A percentile compares a stretch with the other conserved stretches of the same genome.
Evolutionary conservation across 225 moss, liverwort and hornwort genomes (phyloP).

Genomic region (Bryoerythrophyllum caledonicum): DNA sequence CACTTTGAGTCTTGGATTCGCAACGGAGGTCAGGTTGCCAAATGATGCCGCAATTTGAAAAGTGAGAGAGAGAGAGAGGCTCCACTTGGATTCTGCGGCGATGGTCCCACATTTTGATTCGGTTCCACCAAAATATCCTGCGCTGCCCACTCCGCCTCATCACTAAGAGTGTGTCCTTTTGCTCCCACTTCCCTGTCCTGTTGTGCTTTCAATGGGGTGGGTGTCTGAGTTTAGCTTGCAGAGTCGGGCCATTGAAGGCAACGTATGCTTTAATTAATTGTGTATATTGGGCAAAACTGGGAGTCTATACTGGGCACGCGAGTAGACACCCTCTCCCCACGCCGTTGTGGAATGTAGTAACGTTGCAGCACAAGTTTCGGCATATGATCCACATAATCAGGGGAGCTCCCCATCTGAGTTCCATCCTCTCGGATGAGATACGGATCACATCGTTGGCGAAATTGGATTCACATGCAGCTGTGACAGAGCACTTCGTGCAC

Average conservation of each 20-base stretch:
- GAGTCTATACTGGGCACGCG: too few relatives aligned
- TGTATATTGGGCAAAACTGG: background rate
- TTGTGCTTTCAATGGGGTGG: background rate
- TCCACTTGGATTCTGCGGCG: background rate
- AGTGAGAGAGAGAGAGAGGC: background rate
- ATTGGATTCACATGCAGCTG: background rate
- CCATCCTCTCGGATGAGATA: background rate
- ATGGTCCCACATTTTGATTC: slow-evolving; percentile 20
- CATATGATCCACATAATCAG: background rate
- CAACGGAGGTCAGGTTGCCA: too few relatives aligned
- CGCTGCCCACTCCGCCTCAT: slow-evolving; percentile 6
- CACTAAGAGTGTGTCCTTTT: background rate
- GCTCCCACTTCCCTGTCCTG: background rate
- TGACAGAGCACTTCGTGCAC: too few relatives aligned
- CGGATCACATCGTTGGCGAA: background rate
- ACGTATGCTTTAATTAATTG: background rate
- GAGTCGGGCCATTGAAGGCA: background rate
- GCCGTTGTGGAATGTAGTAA: too few relatives aligned
- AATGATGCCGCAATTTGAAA: background rate
- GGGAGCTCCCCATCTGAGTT: too few relatives aligned
- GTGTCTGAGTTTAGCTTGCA: background rate
- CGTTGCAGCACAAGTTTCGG: background rate
- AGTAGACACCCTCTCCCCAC: too few relatives aligned
- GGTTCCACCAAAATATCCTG: slow-evolving; percentile 6
- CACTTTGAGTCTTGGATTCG: background rate